Base-by-base conservation (phyloP, 2,329 filamentous ascomycete species). In the Hirsutella rhossiliensis region DNA sequence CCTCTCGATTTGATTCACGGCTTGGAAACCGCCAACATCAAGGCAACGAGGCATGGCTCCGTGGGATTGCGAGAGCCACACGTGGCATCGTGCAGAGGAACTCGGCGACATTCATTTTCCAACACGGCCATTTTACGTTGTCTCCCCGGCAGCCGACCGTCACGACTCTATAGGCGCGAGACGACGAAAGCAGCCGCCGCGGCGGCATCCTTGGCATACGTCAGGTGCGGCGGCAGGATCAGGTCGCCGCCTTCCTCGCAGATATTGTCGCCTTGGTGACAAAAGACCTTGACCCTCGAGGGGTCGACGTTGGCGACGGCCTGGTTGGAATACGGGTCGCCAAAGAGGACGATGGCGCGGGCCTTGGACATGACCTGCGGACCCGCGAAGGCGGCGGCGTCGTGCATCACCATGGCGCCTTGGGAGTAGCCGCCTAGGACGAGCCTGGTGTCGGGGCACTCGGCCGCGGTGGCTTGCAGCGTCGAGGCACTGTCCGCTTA, bases 311-410 rank as follows among this genome's bases (percentile, higher is more conserved):
- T 56, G 30, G 47, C 29, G 12, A 59, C 42, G 11, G 54, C 37
- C 17, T 44, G 38, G n/a, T 52, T 47, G 3, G 55, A 45, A 23
- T 48, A 46, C 3, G 54, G 59, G 41, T 61, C 59, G 17, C 59
- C 59, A 23, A 61, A 61, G 44, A 60, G 50, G 17, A 60, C 56
- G n/a, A 56, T 54, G 41, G 57, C 55, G 34, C 48, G 54, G 46
- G 58, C 48, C 27, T 50, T 55, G 20, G 51, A 48, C 48, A 56
- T 54, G 41, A 48, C 47, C 5, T 38, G 43, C 32, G 48, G 43
- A 29, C 51, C 49, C 12, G 60, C 50, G 23, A 48, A 45, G 15
- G 47, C 45, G 9, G 56, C 49, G 11, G 57, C 58, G 9, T 57
- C 47, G 42, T 57, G 54, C 5, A 57, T 48, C 9, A 56, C 54